Conservation (phyloP, 2,329 filamentous ascomycete genomes). For the Seiridium cupressi region DNA sequence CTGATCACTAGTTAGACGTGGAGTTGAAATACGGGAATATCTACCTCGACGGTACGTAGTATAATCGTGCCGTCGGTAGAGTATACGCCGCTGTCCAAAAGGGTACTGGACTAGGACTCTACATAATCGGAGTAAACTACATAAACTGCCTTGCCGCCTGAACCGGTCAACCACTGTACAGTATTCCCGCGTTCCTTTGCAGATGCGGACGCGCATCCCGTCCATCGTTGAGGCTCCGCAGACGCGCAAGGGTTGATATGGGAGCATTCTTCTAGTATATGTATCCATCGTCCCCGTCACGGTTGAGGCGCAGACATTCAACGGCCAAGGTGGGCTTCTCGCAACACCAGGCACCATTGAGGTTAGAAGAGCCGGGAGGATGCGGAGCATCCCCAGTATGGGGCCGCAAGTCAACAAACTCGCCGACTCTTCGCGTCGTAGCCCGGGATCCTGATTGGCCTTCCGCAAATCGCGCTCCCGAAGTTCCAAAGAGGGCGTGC, state of each 20-base stretch:
- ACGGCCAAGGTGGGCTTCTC: not conserved
- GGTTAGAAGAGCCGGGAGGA: not conserved
- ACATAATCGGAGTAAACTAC: not conserved
- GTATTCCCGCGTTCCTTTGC: too few relatives aligned
- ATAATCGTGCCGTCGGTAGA: not conserved
- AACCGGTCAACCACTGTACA: not conserved
- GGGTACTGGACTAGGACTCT: not conserved
- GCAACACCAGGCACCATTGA: not conserved
- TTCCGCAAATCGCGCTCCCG: not conserved
- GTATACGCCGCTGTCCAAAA: not conserved
- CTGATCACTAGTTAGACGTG: too few relatives aligned
- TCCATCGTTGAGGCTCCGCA: not conserved
- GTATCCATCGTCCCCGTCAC: not conserved
- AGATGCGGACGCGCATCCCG: not conserved
- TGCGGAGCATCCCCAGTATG: conserved; percentile 1
- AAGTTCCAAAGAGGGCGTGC: not conserved
- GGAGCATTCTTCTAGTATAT: not conserved
- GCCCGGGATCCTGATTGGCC: not conserved
- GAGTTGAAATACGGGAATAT: not conserved
- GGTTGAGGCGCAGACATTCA: not conserved
- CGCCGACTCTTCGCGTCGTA: not conserved
- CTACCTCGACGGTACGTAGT: not conserved
- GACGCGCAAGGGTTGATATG: not conserved
- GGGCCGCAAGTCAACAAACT: not conserved
- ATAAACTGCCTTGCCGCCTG: not conserved